These are phyloP conservation scores for Claviceps fusiformis DNA, from an alignment of 2,329 filamentous ascomycete genomes.

Conservation along the genomic window DNA sequence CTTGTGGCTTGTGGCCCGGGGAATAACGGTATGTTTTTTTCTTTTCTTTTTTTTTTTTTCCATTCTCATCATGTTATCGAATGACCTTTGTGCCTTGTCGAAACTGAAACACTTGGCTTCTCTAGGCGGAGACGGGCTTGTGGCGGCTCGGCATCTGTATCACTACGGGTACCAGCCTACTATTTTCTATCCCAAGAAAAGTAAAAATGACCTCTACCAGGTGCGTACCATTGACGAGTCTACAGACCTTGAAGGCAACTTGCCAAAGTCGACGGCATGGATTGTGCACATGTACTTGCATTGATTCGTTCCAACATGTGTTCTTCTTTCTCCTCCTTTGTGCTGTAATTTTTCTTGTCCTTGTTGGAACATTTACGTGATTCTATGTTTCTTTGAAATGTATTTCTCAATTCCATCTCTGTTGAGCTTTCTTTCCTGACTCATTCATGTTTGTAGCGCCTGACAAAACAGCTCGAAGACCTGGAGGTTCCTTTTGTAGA, in stretches of 20 bases:
- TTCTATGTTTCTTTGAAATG: too few relatives aligned
- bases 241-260: too few relatives aligned
- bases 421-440: background rate
- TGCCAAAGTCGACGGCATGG: too few relatives aligned
- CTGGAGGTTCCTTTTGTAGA: slow-evolving; percentile 72
- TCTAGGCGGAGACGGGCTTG: slow-evolving; percentile 83
- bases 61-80: background rate
- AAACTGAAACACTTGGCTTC: background rate
- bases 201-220: slow-evolving; percentile 81
- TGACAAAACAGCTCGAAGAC: slow-evolving; percentile 72
- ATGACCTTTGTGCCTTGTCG: background rate
- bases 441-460: slow-evolving; percentile 44
- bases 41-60: background rate
- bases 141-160: slow-evolving; percentile 80
- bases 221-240: slow-evolving; percentile 28
- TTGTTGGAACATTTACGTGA: too few relatives aligned
- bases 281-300: background rate
- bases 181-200: slow-evolving; percentile 86
- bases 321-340: background rate
- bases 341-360: too few relatives aligned
- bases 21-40: slow-evolving; percentile 42
- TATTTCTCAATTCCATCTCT: background rate
- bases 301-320: background rate
- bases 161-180: slow-evolving; percentile 85
- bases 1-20: slow-evolving; percentile 85